Evolutionary conservation across 345 rosid species (phyloP).

Genomic region (Turritis glabra): DNA sequence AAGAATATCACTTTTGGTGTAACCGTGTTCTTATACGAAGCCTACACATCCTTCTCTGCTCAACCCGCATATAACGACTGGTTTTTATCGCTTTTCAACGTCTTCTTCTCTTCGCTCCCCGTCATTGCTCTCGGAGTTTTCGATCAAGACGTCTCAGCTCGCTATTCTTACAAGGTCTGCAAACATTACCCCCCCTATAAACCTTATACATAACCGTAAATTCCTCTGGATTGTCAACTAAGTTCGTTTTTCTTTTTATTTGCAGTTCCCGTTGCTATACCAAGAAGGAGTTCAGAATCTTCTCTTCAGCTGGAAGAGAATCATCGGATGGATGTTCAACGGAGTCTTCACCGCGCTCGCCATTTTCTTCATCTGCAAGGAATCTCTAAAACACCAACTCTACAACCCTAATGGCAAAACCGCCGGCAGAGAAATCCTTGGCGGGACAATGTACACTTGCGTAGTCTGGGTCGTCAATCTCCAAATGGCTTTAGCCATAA

Average conservation of each 20-base stretch:
- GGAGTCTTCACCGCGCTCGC: constrained; percentile 58
- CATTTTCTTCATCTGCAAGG: constrained; percentile 83
- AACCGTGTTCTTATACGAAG: constrained; percentile 85
- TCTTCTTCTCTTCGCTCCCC: constrained; percentile 97
- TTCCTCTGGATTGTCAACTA: neutral
- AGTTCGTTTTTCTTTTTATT: neutral
- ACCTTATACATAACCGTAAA: neutral
- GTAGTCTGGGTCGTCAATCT: constrained; percentile 89
- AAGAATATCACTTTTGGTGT: constrained; percentile 94
- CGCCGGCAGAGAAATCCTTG: constrained; percentile 73
- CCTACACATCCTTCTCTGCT: constrained; percentile 85
- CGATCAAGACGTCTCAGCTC: constrained; percentile 86
- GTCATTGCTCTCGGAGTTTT: constrained; percentile 94
- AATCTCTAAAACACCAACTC: constrained; percentile 65
- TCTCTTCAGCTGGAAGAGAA: constrained; percentile 85
- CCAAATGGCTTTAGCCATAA: constrained; percentile 85
- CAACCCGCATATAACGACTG: constrained; percentile 90
- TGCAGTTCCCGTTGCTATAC: constrained; percentile 86
- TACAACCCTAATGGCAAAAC: constrained; percentile 80
- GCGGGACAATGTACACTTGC: constrained; percentile 90
- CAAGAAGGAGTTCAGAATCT: constrained; percentile 96
- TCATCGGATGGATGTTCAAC: constrained; percentile 83
- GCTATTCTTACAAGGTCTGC: constrained; percentile 67
- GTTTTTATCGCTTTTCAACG: constrained; percentile 79
- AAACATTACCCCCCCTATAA: neutral